Conservation (phyloP, 2,329 filamentous ascomycete genomes). For the Parastagonospora avenae region DNA sequence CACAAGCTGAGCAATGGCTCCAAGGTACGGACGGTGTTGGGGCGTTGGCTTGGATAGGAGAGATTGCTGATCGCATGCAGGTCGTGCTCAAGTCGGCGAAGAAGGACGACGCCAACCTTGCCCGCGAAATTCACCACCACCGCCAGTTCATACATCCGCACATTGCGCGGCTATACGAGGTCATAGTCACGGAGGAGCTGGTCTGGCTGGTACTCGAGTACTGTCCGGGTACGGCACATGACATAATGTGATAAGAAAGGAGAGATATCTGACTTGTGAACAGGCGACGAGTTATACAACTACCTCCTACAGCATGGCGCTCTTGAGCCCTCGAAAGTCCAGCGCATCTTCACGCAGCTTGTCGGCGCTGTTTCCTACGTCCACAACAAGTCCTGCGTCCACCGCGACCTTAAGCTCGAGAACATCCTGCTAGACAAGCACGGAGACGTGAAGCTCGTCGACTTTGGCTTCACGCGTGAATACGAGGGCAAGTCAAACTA, state of each 20-base stretch:
- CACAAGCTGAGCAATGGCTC: slow-evolving; percentile 99
- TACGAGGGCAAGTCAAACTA: slow-evolving; percentile 96
- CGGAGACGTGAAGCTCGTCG: slow-evolving; percentile 95
- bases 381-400: slow-evolving; percentile 92
- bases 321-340: slow-evolving; percentile 82
- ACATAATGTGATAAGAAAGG: neutral
- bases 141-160: slow-evolving; percentile 97
- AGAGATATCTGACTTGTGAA: slow-evolving; percentile 8
- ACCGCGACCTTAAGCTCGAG: slow-evolving; percentile 95
- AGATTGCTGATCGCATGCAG: slow-evolving; percentile 54
- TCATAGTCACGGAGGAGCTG: slow-evolving; percentile 91
- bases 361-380: slow-evolving; percentile 95
- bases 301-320: slow-evolving; percentile 88
- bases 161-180: slow-evolving; percentile 95
- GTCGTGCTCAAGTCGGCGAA: slow-evolving; percentile 98
- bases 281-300: slow-evolving; percentile 96
- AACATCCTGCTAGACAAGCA: slow-evolving; percentile 96
- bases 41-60: neutral
- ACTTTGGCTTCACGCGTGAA: slow-evolving; percentile 97
- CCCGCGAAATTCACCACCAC: slow-evolving; percentile 97
- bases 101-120: slow-evolving; percentile 93
- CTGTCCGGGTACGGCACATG: slow-evolving; percentile 71
- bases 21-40: slow-evolving; percentile 67
- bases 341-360: slow-evolving; percentile 94
- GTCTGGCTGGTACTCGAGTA: slow-evolving; percentile 98